Conservation (phyloP, 2,329 filamentous ascomycete species). For the Drechslerella coelobrocha region DNA sequence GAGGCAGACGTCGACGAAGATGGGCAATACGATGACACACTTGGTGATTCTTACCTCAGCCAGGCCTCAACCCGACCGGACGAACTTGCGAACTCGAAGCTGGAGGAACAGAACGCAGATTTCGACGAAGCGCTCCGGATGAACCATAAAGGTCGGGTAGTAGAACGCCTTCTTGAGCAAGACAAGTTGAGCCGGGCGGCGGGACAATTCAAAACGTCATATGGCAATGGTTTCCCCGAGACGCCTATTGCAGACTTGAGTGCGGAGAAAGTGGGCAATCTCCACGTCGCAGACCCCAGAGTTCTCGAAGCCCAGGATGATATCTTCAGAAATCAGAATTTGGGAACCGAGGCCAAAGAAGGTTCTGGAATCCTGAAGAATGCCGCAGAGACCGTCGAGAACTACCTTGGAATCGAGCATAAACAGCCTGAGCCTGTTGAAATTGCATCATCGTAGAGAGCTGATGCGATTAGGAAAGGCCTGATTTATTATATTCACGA, state of each 20-base stretch:
- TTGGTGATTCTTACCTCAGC: constrained; percentile 41
- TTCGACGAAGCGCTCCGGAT: constrained; percentile 38
- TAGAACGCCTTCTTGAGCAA: constrained; percentile 36
- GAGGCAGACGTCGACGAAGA: constrained; percentile 61
- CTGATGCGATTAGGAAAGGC: constrained; percentile 30
- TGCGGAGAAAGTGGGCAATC: constrained; percentile 14
- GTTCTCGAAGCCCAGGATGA: constrained; percentile 46
- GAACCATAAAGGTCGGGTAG: constrained; percentile 29
- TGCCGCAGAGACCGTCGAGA: constrained; percentile 34
- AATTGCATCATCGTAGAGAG: constrained; percentile 42
- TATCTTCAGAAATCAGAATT: constrained; percentile 32
- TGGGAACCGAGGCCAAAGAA: not conserved
- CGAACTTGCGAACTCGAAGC: constrained; percentile 9
- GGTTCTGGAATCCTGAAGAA: constrained; percentile 17
- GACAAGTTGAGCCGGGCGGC: constrained; percentile 44
- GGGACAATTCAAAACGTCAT: constrained; percentile 25
- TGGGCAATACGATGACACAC: constrained; percentile 56
- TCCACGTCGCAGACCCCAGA: constrained; percentile 41
- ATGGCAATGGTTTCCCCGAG: constrained; percentile 19
- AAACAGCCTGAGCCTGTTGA: constrained; percentile 27
- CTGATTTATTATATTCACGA: constrained; percentile 41
- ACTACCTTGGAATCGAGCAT: constrained; percentile 22
- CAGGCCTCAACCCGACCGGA: constrained; percentile 48
- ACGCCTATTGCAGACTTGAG: constrained; percentile 12
- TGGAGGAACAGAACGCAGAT: constrained; percentile 24